Base-by-base conservation (phyloP, 2,329 filamentous ascomycete genomes). In the Phialophora chinensis region DNA sequence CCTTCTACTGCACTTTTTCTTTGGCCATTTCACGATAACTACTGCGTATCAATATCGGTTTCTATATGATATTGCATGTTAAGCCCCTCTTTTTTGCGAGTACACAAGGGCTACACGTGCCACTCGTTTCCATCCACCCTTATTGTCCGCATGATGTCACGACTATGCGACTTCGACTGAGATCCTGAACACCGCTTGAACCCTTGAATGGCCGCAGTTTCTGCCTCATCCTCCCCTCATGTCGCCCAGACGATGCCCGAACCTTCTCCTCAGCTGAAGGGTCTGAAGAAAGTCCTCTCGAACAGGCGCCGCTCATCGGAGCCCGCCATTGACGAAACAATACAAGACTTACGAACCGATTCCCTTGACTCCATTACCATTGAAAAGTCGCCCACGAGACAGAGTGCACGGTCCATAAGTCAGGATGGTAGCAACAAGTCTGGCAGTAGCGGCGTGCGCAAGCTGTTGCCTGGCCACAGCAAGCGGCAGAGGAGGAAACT, bases 401-500 rank as follows among this genome's bases (percentile, higher is more conserved):
- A 75, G 2, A 79, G 77, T 67, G 76, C 76, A 31, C 75, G 79
- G 55, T 77, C 78, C 27, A 58, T 66, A 47, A 76, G 74, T 61
- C 77, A 78, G 53, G 79, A 76, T 57, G 78, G 77, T 69, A 75
- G 77, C 69, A 74, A 73, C 60, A 79, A 79, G 72, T 75, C 77
- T 68, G 74, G 75, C 52, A 69, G 75, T 55, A 81, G 78, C 70
- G 82, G 83, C 61, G 80, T 88, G 68, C 83, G 85, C 11, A 85
- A 83, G 70, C 75, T 87, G 63, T 80, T 86, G 61, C 75, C 79
- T 29, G 76, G 77, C 33, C 76, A 78, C 58, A 75, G 77, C 38
- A 78, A 77, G 73, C 81, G 81, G 65, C 82, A 81, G 70, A 81
- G 83, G 71, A 75, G 74, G 53, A 77, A 74, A 61, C 73, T 74